These are phyloP conservation scores for Leishmania arabica DNA, from an alignment of 208 protist genomes.

Conservation along the genomic window DNA sequence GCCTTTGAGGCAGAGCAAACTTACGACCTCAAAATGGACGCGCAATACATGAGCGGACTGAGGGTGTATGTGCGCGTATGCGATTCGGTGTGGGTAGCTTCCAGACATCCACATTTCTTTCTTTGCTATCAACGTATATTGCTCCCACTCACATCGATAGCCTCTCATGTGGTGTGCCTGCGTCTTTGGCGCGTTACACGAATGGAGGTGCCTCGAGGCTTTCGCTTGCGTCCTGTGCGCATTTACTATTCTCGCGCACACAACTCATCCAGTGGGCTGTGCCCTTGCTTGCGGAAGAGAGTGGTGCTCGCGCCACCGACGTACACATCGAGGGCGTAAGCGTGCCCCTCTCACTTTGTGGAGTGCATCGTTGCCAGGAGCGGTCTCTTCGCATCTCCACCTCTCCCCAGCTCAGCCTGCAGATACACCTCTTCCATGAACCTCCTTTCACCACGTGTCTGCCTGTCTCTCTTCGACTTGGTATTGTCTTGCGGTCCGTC, in stretches of 20 bases:
- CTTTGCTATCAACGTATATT: neutral
- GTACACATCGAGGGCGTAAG: neutral
- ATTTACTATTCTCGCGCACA: no score
- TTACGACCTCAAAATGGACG: neutral
- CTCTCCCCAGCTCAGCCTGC: neutral
- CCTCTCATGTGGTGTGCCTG: neutral
- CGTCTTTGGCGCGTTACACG: neutral
- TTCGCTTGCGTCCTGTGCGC: neutral
- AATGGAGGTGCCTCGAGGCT: neutral
- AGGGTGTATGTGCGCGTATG: slow-evolving; percentile 2
- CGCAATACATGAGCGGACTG: neutral
- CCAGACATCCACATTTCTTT: neutral
- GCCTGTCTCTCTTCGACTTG: neutral
- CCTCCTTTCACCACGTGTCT: neutral
- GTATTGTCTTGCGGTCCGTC: neutral
- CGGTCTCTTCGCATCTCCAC: neutral
- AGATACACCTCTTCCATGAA: neutral
- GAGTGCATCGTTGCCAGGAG: neutral
- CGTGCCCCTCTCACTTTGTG: neutral
- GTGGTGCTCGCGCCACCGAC: neutral
- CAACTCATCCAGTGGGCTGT: neutral
- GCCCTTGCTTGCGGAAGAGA: neutral
- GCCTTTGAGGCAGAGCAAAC: neutral
- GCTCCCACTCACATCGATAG: neutral
- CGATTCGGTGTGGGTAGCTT: neutral